A percentile compares a stretch with the other conserved stretches of the same genome.
These are phyloP conservation scores for Aspergillus melleus DNA, from an alignment of 2,329 filamentous ascomycete genomes.

Conservation along the genomic window DNA sequence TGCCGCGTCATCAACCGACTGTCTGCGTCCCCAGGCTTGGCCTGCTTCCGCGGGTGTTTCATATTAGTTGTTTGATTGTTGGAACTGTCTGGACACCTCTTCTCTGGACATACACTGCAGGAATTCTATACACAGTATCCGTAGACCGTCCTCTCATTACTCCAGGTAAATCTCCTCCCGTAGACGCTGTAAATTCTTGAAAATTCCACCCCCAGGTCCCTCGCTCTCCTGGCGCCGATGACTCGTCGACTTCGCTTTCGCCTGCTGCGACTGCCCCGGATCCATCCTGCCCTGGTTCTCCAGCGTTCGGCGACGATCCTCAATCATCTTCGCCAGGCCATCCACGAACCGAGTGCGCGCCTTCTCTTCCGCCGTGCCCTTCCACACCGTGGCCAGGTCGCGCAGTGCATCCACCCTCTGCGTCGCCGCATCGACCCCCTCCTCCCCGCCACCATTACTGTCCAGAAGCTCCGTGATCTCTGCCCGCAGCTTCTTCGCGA, in stretches of 20 bases:
- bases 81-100: not conserved
- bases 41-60: not conserved
- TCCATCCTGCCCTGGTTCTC: constrained; percentile 42
- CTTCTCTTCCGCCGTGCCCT: constrained; percentile 92
- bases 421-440: constrained; percentile 68
- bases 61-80: not conserved
- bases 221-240: constrained; percentile 31
- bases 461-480: constrained; percentile 71
- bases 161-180: constrained; percentile 56
- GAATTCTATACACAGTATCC: not conserved
- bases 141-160: constrained; percentile 21
- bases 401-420: constrained; percentile 75
- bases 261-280: constrained; percentile 18
- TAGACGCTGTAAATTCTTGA: constrained; percentile 54
- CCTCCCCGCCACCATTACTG: constrained; percentile 58
- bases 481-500: constrained; percentile 62
- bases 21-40: constrained; percentile 1
- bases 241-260: constrained; percentile 6
- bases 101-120: not conserved
- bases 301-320: constrained; percentile 62
- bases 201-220: constrained; percentile 51
- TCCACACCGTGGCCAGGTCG: constrained; percentile 79
- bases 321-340: constrained; percentile 74
- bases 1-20: constrained; percentile 4
- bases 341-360: constrained; percentile 81